Conservation (phyloP, 768 basidiomycete genomes). For the Lentinula guzmanii region DNA sequence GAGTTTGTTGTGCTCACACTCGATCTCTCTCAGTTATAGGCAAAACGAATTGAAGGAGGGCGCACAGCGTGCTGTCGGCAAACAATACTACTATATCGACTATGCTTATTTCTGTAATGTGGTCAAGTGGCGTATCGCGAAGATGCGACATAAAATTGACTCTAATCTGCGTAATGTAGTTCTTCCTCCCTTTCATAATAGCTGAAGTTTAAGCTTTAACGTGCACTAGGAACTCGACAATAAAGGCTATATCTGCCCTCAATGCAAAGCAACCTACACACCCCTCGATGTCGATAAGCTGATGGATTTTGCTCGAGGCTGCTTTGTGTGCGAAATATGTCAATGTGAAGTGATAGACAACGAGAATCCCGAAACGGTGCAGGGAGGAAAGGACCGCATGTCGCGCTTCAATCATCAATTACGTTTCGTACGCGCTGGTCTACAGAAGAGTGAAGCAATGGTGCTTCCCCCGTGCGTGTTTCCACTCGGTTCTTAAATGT, state of each 20-base stretch:
- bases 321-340: conserved; percentile 86
- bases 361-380: conserved; percentile 80
- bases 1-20: not conserved
- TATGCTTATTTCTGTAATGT: conserved; percentile 95
- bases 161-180: conserved; percentile 79
- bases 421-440: conserved; percentile 77
- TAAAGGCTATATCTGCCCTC: conserved; percentile 95
- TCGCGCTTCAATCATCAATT: conserved; percentile 92
- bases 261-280: conserved; percentile 78
- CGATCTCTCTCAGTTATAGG: conserved; percentile 51
- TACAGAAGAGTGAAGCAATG: conserved; percentile 88
- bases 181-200: not conserved
- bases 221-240: conserved; percentile 80
- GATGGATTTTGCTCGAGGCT: conserved; percentile 61
- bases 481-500: not conserved
- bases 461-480: conserved; percentile 69
- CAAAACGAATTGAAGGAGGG: conserved; percentile 91
- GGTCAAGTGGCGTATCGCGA: conserved; percentile 94
- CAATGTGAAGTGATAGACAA: conserved; percentile 84
- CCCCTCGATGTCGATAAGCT: conserved; percentile 82
- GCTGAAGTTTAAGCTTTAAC: not conserved
- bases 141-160: conserved; percentile 89
- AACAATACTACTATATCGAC: conserved; percentile 95
- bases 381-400: conserved; percentile 91
- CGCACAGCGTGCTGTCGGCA: conserved; percentile 79